A percentile compares a stretch with the other conserved stretches of the same genome.
These are phyloP conservation scores for Aureobasidium sp. DNA, from an alignment of 2,329 filamentous ascomycete genomes.

Conservation along the genomic window DNA sequence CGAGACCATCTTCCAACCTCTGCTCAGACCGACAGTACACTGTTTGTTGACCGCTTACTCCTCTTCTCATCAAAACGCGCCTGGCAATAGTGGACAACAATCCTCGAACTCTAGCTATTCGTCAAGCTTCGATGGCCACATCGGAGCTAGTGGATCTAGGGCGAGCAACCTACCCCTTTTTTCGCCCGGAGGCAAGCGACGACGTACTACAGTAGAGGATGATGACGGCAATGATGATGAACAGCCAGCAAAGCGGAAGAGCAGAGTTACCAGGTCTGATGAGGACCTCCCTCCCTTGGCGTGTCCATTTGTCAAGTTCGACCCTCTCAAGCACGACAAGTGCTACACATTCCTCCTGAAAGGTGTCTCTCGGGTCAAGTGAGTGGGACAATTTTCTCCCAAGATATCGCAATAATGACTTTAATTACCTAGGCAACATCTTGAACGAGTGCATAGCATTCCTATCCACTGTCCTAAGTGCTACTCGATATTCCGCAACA, in stretches of 20 bases:
- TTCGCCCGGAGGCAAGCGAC: not conserved
- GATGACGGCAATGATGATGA: conserved; percentile 3
- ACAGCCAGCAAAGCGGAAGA: not conserved
- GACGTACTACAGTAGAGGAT: not conserved
- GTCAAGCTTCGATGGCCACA: not conserved
- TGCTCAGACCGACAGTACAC: not conserved
- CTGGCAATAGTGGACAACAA: not conserved
- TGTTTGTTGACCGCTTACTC: not conserved
- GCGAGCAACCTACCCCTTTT: not conserved
- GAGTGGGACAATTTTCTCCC: not conserved
- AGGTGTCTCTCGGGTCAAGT: conserved; percentile 9
- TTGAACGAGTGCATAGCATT: conserved; percentile 7
- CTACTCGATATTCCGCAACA: conserved; percentile 6
- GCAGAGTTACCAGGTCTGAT: not conserved
- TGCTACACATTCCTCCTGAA: conserved; percentile 8
- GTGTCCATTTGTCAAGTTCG: conserved; percentile 5
- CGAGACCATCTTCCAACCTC: not conserved
- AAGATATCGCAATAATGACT: not conserved
- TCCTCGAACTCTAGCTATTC: not conserved
- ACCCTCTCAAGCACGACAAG: conserved; percentile 8
- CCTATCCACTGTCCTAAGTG: conserved; percentile 6
- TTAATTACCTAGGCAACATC: not conserved
- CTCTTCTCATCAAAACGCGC: not conserved
- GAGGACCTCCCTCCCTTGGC: not conserved
- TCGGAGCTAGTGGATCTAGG: not conserved